These are phyloP conservation scores for Pisolithus orientalis DNA, from an alignment of 768 basidiomycete genomes.

Conservation along the genomic window DNA sequence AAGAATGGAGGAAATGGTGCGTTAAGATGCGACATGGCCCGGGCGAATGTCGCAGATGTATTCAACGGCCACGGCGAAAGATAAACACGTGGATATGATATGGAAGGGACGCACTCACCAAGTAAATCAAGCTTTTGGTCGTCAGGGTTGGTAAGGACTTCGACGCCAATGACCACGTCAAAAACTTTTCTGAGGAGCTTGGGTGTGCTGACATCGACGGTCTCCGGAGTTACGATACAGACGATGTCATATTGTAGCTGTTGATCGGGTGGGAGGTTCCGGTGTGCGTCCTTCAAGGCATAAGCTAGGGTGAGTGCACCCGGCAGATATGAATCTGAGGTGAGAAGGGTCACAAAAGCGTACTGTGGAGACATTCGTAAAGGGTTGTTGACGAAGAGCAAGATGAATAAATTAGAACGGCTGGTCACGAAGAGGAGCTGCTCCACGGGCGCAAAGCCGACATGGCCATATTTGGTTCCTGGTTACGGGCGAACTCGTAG, in stretches of 20 bases:
- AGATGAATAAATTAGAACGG: no score
- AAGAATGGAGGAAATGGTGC: slow-evolving; percentile 6
- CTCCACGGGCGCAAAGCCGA: no score
- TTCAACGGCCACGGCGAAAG: slow-evolving; percentile 1
- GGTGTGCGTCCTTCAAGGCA: slow-evolving; percentile 76
- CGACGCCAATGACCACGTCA: slow-evolving; percentile 86
- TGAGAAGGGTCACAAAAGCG: slow-evolving; percentile 90
- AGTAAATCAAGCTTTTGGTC: slow-evolving; percentile 67
- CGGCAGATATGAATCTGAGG: slow-evolving; percentile 88
- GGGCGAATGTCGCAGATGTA: neutral
- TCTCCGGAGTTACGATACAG: slow-evolving; percentile 92
- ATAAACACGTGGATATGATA: neutral
- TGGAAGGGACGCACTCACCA: slow-evolving; percentile 47
- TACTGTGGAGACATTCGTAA: slow-evolving; percentile 51
- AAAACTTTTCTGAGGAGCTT: slow-evolving; percentile 75
- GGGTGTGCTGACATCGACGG: slow-evolving; percentile 77
- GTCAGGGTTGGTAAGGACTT: slow-evolving; percentile 71
- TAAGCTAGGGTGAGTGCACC: slow-evolving; percentile 85
- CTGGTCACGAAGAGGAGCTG: no score
- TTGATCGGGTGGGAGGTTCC: slow-evolving; percentile 33
- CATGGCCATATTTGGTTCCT: no score
- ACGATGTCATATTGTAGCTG: slow-evolving; percentile 60
- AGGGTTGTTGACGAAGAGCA: no score
- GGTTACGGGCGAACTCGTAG: no score
- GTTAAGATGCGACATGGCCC: neutral